phyloP scores from a whole-genome alignment of 306 rosid species.

The Trichosanthes cucumerina region DNA sequence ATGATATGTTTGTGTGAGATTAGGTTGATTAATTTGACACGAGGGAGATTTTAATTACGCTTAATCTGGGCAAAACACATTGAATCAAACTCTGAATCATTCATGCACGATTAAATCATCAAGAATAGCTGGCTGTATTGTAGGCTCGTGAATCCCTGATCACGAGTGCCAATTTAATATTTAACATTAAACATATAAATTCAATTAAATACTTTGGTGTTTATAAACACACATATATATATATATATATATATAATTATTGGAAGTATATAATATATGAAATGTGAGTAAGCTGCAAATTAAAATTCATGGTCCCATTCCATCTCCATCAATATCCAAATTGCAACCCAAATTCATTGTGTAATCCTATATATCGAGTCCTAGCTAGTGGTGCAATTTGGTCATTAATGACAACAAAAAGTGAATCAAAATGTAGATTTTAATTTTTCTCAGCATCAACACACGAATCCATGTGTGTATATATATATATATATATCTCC shows the following conservation, averaged over 20 bases:
- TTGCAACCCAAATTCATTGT: slow-evolving; percentile 2
- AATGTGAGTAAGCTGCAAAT: neutral
- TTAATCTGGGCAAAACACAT: neutral
- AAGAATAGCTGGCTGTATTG: neutral
- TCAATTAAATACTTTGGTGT: neutral
- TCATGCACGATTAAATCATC: neutral
- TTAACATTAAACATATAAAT: neutral
- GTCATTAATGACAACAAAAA: neutral
- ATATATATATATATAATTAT: neutral
- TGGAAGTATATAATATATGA: neutral
- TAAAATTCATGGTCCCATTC: neutral
- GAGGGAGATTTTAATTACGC: neutral
- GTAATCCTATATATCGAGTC: neutral
- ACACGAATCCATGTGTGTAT: neutral
- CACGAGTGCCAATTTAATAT: neutral
- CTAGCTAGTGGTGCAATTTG: slow-evolving; percentile 14
- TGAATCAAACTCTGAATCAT: slow-evolving; percentile 6
- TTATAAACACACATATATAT: no score
- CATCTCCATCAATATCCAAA: neutral
- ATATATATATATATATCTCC: neutral
- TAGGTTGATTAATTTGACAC: neutral
- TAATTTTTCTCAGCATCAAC: neutral
- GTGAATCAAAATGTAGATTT: neutral
- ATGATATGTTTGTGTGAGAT: neutral
- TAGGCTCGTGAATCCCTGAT: slow-evolving; percentile 9